These are phyloP conservation scores for Aspergillus quadricinctus DNA, from an alignment of 2,329 filamentous ascomycete species.

Conservation along the genomic window DNA sequence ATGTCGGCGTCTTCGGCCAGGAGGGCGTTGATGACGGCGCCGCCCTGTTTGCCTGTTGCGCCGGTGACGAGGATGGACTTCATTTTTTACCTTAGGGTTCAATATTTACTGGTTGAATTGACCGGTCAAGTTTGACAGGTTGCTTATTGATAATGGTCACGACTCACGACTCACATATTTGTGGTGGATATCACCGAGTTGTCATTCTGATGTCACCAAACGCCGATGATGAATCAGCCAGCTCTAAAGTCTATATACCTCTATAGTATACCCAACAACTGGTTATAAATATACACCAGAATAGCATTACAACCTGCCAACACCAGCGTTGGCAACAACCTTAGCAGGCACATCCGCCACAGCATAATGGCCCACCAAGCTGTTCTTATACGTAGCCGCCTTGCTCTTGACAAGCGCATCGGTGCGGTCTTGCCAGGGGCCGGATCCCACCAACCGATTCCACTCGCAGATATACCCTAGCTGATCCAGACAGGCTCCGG, in stretches of 20 bases:
- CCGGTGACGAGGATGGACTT: conserved; percentile 9
- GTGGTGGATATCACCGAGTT: neutral
- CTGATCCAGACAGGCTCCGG: conserved; percentile 1
- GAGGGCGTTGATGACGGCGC: conserved; percentile 8
- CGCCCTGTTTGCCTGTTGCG: conserved; percentile 13
- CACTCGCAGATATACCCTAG: conserved; percentile 13
- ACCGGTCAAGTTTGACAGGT: too few species aligned
- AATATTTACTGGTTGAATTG: too few species aligned
- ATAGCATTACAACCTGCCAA: conserved; percentile 9
- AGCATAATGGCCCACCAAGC: conserved; percentile 2
- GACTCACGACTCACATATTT: too few species aligned
- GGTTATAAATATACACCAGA: neutral
- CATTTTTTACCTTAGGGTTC: neutral
- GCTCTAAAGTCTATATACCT: too few species aligned
- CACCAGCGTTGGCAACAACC: conserved; percentile 13
- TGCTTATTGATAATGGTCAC: too few species aligned
- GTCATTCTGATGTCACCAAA: too few species aligned
- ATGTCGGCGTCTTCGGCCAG: conserved; percentile 7
- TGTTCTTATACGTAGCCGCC: conserved; percentile 3
- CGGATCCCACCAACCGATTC: conserved; percentile 6
- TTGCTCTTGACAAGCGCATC: conserved; percentile 4
- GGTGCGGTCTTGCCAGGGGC: conserved; percentile 3
- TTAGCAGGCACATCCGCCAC: conserved; percentile 11
- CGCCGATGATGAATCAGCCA: neutral
- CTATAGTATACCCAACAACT: too few species aligned